phyloP scores from a whole-genome alignment of 345 rosid species.

The Citrus glauca region DNA sequence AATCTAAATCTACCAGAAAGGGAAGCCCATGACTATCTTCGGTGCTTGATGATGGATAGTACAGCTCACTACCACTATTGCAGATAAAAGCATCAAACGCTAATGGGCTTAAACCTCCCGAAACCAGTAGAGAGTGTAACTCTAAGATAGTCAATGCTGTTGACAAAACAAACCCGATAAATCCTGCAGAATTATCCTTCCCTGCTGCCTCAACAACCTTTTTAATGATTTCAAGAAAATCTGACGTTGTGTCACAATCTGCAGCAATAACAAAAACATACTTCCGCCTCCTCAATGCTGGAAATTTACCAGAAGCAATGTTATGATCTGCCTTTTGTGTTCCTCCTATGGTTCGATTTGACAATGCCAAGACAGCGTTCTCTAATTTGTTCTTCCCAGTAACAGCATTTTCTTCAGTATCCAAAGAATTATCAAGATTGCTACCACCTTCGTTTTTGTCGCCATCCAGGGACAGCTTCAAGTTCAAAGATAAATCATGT shows the following conservation, averaged over 20 bases:
- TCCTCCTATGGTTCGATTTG: conserved; percentile 22
- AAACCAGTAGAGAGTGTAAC: conserved; percentile 41
- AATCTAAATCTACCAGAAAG: conserved; percentile 56
- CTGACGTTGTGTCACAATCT: conserved; percentile 38
- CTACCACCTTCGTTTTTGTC: conserved; percentile 46
- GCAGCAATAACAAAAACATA: conserved; percentile 55
- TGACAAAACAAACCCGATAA: conserved; percentile 57
- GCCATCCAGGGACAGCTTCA: conserved; percentile 63
- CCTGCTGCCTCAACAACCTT: conserved; percentile 41
- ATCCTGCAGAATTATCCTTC: conserved; percentile 29
- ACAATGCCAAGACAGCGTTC: conserved; percentile 30
- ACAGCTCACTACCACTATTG: conserved; percentile 78
- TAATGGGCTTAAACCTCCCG: conserved; percentile 49
- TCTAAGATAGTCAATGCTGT: conserved; percentile 65
- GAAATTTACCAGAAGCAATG: conserved; percentile 29
- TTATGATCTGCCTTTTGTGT: conserved; percentile 30
- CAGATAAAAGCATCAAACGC: conserved; percentile 79
- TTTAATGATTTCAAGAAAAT: conserved; percentile 31
- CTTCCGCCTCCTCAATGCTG: conserved; percentile 49
- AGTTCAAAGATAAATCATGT: conserved; percentile 64
- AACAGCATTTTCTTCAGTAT: conserved; percentile 40
- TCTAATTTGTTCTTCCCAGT: conserved; percentile 41
- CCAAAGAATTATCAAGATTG: conserved; percentile 29
- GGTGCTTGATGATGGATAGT: conserved; percentile 48
- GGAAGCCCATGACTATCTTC: conserved; percentile 45